phyloP scores from a whole-genome alignment of 371 early-diverging fungal species.

The Gilbertella persicaria region DNA sequence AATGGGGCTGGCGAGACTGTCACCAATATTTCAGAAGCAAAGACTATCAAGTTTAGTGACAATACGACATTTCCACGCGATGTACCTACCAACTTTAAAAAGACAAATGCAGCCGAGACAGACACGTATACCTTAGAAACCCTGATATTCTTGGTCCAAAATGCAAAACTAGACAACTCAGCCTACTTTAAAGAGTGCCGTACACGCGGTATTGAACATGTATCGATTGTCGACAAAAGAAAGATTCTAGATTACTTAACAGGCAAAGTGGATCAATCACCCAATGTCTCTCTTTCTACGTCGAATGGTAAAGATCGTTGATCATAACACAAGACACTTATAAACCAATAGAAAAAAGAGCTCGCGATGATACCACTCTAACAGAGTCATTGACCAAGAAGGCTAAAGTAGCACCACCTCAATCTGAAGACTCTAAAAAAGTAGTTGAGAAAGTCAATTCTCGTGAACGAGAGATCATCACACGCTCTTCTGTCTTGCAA shows the following conservation, averaged over 20 bases:
- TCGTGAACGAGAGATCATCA: conserved; percentile 47
- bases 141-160: conserved; percentile 71
- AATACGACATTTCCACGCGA: conserved; percentile 55
- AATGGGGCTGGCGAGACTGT: conserved; percentile 47
- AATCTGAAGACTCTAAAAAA: conserved; percentile 36
- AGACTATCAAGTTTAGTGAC: conserved; percentile 56
- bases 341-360: conserved; percentile 26
- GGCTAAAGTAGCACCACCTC: conserved; percentile 25
- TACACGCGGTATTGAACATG: conserved; percentile 60
- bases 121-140: conserved; percentile 77
- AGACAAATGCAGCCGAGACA: conserved; percentile 47
- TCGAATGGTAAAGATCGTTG: conserved; percentile 5
- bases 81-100: conserved; percentile 61
- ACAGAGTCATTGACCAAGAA: conserved; percentile 37
- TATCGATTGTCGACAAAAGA: conserved; percentile 73
- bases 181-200: conserved; percentile 73
- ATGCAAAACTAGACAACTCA: conserved; percentile 66
- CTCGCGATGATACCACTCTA: conserved; percentile 35
- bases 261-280: conserved; percentile 58
- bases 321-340: not conserved
- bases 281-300: conserved; percentile 33
- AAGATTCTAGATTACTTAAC: conserved; percentile 76
- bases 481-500: conserved; percentile 44
- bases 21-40: conserved; percentile 56
- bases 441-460: conserved; percentile 41